phyloP scores from a whole-genome alignment of 2,329 filamentous ascomycete species.

The Geosmithia flava region DNA sequence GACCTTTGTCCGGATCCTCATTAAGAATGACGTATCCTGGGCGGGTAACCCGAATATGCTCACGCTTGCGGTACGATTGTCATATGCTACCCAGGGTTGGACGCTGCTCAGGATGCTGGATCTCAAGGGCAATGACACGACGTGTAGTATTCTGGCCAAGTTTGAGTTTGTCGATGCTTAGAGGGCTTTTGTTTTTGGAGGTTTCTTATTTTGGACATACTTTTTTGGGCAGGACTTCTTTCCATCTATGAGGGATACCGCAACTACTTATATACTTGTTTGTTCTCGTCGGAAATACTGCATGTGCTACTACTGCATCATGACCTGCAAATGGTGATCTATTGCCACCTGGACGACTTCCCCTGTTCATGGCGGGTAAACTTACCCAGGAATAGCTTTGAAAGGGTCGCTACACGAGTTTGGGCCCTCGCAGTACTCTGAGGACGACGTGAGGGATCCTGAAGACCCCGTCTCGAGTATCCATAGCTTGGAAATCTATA shows the following conservation, averaged over 20 bases:
- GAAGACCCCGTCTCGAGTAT: too few species aligned
- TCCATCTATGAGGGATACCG: too few species aligned
- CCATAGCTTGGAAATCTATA: too few species aligned
- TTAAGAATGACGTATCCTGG: slow-evolving; percentile 57
- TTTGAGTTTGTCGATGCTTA: slow-evolving; percentile 39
- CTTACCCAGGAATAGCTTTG: too few species aligned
- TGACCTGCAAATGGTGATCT: neutral
- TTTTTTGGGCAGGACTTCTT: neutral
- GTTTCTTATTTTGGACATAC: neutral
- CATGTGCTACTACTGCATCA: neutral
- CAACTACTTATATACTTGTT: neutral
- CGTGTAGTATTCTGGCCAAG: slow-evolving; percentile 46
- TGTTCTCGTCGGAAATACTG: neutral
- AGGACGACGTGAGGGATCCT: too few species aligned
- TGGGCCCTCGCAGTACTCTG: too few species aligned
- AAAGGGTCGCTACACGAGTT: too few species aligned
- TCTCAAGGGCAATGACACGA: slow-evolving; percentile 50
- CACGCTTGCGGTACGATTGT: slow-evolving; percentile 45
- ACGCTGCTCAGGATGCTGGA: slow-evolving; percentile 53
- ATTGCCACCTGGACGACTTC: neutral
- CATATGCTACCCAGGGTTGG: slow-evolving; percentile 46
- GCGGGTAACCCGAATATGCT: slow-evolving; percentile 49
- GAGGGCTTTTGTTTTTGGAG: neutral
- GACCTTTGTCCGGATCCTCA: slow-evolving; percentile 48
- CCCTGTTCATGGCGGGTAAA: neutral